A percentile compares a stretch with the other conserved stretches of the same genome.
Evolutionary conservation across 2,329 filamentous ascomycete species (phyloP).

Genomic region (Penicillium sp.): DNA sequence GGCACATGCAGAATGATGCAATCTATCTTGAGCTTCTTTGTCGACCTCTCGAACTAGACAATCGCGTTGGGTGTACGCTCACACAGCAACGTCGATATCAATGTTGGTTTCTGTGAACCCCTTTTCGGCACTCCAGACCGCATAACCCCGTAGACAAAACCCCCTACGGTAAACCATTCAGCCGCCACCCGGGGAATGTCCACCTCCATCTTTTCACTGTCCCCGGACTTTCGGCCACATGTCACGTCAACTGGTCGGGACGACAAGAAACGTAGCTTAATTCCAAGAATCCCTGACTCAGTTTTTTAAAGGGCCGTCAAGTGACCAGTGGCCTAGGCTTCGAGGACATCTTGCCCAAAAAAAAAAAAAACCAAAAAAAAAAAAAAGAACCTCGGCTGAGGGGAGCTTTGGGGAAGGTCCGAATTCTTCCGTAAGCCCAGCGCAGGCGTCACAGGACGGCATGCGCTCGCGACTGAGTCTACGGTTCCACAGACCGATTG

Average conservation of each 20-base stretch:
- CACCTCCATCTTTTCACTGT: background rate
- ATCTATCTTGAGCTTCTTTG: background rate
- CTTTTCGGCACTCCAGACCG: background rate
- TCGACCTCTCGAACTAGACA: background rate
- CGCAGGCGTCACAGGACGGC: conserved; percentile 1
- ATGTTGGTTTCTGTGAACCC: background rate
- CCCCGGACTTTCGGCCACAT: conserved; percentile 2
- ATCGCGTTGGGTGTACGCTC: background rate
- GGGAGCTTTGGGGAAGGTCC: conserved; percentile 15
- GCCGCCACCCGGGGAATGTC: conserved; percentile 7
- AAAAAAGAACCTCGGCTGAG: conserved; percentile 24
- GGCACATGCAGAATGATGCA: conserved; percentile 8
- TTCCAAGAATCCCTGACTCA: conserved; percentile 11
- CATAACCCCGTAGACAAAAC: background rate
- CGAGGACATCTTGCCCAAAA: background rate
- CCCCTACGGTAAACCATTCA: conserved; percentile 19
- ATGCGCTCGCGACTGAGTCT: conserved; percentile 12
- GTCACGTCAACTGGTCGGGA: background rate
- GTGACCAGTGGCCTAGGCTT: conserved; percentile 17
- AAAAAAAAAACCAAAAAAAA: conserved; percentile 9
- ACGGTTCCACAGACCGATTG: background rate
- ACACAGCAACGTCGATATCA: background rate
- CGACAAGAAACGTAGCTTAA: background rate
- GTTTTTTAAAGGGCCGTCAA: background rate
- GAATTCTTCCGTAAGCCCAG: conserved; percentile 18